phyloP scores from a whole-genome alignment of 169 alveolate genomes.

The Eimeria maxima region DNA sequence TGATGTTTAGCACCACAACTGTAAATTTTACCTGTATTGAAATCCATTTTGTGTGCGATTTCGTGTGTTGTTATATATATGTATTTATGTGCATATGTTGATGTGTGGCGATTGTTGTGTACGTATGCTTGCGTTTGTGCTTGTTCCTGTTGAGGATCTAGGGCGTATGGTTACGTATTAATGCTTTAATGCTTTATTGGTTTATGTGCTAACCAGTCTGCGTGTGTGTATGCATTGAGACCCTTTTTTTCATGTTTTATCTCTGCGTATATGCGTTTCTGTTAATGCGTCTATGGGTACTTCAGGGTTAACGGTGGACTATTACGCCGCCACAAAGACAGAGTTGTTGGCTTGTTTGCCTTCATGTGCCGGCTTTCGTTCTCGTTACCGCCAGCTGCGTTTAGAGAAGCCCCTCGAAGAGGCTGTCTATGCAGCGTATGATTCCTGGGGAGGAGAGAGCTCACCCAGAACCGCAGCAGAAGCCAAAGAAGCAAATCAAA shows the following conservation, averaged over 20 bases:
- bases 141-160: too few relatives aligned
- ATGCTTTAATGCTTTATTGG: too few relatives aligned
- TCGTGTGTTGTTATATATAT: too few relatives aligned
- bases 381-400: background rate
- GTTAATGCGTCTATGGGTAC: background rate
- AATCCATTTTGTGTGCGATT: too few relatives aligned
- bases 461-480: background rate
- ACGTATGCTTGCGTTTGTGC: background rate
- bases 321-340: constrained; percentile 9
- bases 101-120: background rate
- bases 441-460: background rate
- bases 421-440: background rate
- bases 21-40: too few relatives aligned
- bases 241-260: background rate
- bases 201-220: too few relatives aligned
- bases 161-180: too few relatives aligned
- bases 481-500: background rate
- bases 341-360: constrained; percentile 28
- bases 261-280: background rate
- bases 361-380: constrained; percentile 6
- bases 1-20: too few relatives aligned
- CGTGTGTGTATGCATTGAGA: background rate
- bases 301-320: constrained; percentile 4
- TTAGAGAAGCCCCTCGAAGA: background rate
- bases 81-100: background rate